Evolutionary conservation across 176 grass and related monocot species (phyloP), one percentile per base, ranked within the genome.

Genomic region (Otatea glauca): DNA sequence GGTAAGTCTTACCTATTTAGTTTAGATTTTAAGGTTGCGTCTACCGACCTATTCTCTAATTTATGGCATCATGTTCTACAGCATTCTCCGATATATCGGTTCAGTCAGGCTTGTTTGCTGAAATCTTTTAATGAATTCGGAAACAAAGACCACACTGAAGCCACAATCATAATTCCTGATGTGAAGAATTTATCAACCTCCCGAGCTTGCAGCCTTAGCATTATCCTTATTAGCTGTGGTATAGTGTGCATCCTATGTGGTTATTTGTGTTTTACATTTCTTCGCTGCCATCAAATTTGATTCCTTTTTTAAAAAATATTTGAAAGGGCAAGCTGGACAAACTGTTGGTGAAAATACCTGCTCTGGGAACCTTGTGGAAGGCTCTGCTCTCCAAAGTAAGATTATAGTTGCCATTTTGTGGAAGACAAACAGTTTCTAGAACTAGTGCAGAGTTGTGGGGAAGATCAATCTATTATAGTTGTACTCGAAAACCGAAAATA

Each of bases 171-270:
- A 44, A 91, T 99, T 79, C 96, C 96, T 65, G 92, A 91, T 37
- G 44, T 99, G 81, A 95, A 92, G 87, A 96, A 87, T 68, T 86
- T 96, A 47, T 83, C 96, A 76, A 86, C 81, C 63, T 84, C 81
- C 58, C 68, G 82, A 88, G 63, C 88, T 88, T 86, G 82, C 79
- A 89, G 86, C 81, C 91, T 99, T 85, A 81, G 79, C 81, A 92
- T 99, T 84, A 91, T 99, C 70, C 56, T 99, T 81, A 80, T 96
- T 72, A 96, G 86, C 66, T 80, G 84, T 78, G 96, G 96, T 96
- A 90, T 39, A 77, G n/a, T 74, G 84, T 54, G 42, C 74, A 85
- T 85, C 82, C 34, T 75, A 69, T 86, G 45, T 84, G 61, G 75
- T 61, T 65, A 47, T 75, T 68, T 68, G 35, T 50, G 17, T 48